Conservation (phyloP, 1,139 yeast genomes). For the Protomyces inouyei region DNA sequence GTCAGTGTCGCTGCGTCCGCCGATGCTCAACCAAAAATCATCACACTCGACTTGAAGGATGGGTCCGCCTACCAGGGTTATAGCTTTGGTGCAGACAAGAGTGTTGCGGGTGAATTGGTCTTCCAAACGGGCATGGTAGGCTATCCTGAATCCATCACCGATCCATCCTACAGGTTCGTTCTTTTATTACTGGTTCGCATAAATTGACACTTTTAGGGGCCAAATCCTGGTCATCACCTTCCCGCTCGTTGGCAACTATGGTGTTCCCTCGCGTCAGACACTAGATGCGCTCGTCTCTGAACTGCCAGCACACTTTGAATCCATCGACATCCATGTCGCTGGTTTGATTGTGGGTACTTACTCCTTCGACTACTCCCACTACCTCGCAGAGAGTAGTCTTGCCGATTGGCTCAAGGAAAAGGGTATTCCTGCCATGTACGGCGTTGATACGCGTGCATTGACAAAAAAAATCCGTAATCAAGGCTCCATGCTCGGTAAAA, state of each 20-base stretch:
- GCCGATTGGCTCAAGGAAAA: constrained; percentile 91
- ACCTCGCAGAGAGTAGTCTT: constrained; percentile 82
- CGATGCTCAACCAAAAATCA: constrained; percentile 1
- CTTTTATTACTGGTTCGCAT: neutral
- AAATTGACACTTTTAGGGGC: constrained; percentile 45
- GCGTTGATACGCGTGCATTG: constrained; percentile 93
- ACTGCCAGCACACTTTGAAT: constrained; percentile 89
- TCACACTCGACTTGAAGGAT: constrained; percentile 72
- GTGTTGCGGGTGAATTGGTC: constrained; percentile 95
- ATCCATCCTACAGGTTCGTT: constrained; percentile 76
- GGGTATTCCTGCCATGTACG: constrained; percentile 92
- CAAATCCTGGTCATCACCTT: constrained; percentile 95
- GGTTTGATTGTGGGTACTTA: constrained; percentile 97
- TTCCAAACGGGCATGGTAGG: constrained; percentile 99
- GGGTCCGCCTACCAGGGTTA: constrained; percentile 90
- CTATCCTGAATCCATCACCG: constrained; percentile 96
- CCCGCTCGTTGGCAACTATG: constrained; percentile 97
- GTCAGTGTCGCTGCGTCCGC: constrained; percentile 18
- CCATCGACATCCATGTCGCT: constrained; percentile 85
- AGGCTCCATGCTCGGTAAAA: constrained; percentile 90
- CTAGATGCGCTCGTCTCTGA: constrained; percentile 69
- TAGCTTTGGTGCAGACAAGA: constrained; percentile 89
- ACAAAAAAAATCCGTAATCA: constrained; percentile 87
- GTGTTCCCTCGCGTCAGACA: constrained; percentile 87
- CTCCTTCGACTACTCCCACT: constrained; percentile 93